Conservation (phyloP, 1,284 basidiomycete species). For the Hemileccinum hortonii region DNA sequence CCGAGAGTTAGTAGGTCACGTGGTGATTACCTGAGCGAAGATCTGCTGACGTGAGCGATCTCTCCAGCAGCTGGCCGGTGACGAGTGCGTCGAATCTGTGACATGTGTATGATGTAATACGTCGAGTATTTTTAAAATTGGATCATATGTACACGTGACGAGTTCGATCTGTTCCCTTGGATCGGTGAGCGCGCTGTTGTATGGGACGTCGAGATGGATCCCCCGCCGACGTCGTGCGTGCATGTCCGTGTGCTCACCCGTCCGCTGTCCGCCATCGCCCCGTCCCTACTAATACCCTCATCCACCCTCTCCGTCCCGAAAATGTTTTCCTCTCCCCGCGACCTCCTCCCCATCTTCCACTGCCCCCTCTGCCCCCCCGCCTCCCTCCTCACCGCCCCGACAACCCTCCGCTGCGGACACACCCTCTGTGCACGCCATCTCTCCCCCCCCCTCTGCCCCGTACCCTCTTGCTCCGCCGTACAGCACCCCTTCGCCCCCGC, state of each 20-base stretch:
- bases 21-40: background rate
- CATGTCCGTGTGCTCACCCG: slow-evolving; percentile 8
- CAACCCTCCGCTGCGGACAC: slow-evolving; percentile 58
- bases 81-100: slow-evolving; percentile 26
- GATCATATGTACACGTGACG: slow-evolving; percentile 26
- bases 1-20: slow-evolving; percentile 63
- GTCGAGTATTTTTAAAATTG: background rate
- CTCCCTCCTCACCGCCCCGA: slow-evolving; percentile 40
- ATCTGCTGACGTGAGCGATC: background rate
- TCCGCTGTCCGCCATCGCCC: slow-evolving; percentile 13
- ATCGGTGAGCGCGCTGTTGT: slow-evolving; percentile 14
- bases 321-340: slow-evolving; percentile 22
- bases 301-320: background rate
- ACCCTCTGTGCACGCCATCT: slow-evolving; percentile 43
- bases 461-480: slow-evolving; percentile 20
- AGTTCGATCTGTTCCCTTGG: slow-evolving; percentile 6
- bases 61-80: slow-evolving; percentile 27
- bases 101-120: background rate
- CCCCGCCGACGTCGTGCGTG: slow-evolving; percentile 31
- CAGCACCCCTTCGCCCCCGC: slow-evolving; percentile 20
- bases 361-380: slow-evolving; percentile 45
- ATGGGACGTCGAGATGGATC: slow-evolving; percentile 26
- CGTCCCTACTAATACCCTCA: slow-evolving; percentile 17
- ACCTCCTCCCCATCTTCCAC: slow-evolving; percentile 34
- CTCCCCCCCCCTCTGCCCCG: slow-evolving; percentile 20